Evolutionary conservation across 495 filamentous ascomycete species (phyloP), one percentile per base, ranked within the genome.

Genomic region (Viridothelium virens): DNA sequence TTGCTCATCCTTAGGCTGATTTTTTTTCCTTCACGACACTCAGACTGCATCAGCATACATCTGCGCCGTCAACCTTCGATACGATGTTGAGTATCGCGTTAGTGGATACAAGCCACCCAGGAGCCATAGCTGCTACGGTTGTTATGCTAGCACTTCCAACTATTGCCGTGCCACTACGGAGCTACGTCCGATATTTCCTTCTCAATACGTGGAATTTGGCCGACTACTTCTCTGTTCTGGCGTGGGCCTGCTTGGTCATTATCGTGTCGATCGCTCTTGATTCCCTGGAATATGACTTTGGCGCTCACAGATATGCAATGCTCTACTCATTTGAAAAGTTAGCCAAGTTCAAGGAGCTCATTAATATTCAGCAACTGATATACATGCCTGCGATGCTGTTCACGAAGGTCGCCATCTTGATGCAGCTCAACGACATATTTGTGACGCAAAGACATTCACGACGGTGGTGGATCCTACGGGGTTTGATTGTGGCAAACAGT

Each of bases 321-420:
- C n/a, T 16, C n/a, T 25, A 5, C 12, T 53, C 10, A 5, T 14
- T 44, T 14, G 14, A 44, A 44, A 53, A 5, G 16, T 14, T 53
- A 5, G 18, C n/a, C 12, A 53, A 53, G n/a, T 53, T 53, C n/a
- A 5, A 14, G n/a, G 48, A 53, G 16, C 11, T 53, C n/a, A 5
- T 53, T 25, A 53, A 53, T 18, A 53, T 53, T 18, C 11, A 14
- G 11, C 10, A 18, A 53, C 11, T 53, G 5, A 5, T 53, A 5
- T 53, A 53, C 48, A 53, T 53, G 48, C 48, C 48, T 18, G 48
- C 48, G 18, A 53, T 53, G 5, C n/a, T 53, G 10, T 53, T 53
- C n/a, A 53, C 48, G 18, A 53, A 53, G 16, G n/a, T 53, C 12
- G 48, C 48, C 12, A n/a, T 53, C 11, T 53, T 53, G 48, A 53